Evolutionary conservation across 2,329 filamentous ascomycete species (phyloP), one percentile per base, ranked within the genome.

Genomic region (Talaromyces sp.): DNA sequence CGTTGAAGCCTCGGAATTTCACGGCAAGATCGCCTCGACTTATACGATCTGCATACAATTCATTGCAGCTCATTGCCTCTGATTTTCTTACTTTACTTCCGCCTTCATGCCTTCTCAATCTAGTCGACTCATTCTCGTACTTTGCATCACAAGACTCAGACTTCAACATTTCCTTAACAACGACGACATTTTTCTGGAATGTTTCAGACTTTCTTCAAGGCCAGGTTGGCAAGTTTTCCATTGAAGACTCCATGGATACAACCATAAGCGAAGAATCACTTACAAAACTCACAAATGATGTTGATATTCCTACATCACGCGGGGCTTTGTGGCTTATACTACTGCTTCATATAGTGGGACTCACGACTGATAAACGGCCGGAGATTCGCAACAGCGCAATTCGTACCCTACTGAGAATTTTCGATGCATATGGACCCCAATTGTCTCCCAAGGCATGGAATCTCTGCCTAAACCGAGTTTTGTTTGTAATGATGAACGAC

Each of bases 121-220:
- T 99, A 16, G 87, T 98, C 64, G 90, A 96, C 77, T 92, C 93
- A 10, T 84, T 99, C 27, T 91, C 92, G 70, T 89, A 89, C 66
- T 99, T 98, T 75, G 92, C 91, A 68, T 89, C 88, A 0, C 95
- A 99, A 74, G 84, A 89, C 65, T 91, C 96, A 67, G 95, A 99
- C 71, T 82, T 99, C 42, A 99, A 99, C 68, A 96, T 98, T 69
- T 94, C 94, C 0, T 81, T 99, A 30, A 98, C 95, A 36, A 95
- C 93, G 1, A 91, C 96, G 8, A 96, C 94, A 0, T 95, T 96
- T 71, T 96, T 96, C 74, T 97, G 93, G 92, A 93, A 94, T 59
- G 85, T 97, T 7, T 96, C 94, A 0, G 93, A 97, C 73, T 95
- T 93, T 65, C 81, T 98, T 23, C 83, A 85, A 61, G 76, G 76